These are phyloP conservation scores for Halteria grandinella DNA, from an alignment of 73 alveolate species.

Conservation along the genomic window DNA sequence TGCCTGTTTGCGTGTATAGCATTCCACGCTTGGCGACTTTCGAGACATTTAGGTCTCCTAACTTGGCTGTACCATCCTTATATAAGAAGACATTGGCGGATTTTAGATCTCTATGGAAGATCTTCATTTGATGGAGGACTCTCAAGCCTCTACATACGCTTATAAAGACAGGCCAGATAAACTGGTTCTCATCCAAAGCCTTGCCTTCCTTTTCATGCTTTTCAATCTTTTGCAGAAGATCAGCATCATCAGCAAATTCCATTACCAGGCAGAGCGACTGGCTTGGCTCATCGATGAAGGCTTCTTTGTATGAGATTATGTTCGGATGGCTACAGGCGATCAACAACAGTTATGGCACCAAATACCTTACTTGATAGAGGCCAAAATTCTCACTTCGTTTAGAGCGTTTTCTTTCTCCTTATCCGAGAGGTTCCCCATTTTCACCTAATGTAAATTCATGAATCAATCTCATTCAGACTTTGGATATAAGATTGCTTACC, in stretches of 20 bases:
- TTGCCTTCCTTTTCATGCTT: constrained; percentile 20
- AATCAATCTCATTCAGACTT: background rate
- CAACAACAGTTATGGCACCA: background rate
- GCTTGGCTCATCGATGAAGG: constrained; percentile 48
- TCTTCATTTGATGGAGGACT: constrained; percentile 26
- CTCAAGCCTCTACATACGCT: constrained; percentile 19
- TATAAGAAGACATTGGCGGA: constrained; percentile 34
- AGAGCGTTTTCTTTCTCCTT: constrained; percentile 42
- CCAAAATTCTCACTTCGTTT: constrained; percentile 49
- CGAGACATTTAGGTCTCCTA: constrained; percentile 33
- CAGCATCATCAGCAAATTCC: constrained; percentile 63
- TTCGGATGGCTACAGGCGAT: constrained; percentile 56
- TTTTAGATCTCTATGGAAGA: constrained; percentile 41
- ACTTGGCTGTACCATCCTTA: constrained; percentile 39
- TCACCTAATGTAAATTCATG: constrained; percentile 2
- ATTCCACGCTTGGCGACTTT: constrained; percentile 37
- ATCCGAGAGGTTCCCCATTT: constrained; percentile 35
- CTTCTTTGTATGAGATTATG: constrained; percentile 68
- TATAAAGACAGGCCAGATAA: constrained; percentile 25
- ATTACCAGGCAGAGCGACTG: constrained; percentile 46
- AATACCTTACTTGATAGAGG: constrained; percentile 39
- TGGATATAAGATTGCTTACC: too few relatives aligned
- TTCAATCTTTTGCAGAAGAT: constrained; percentile 17
- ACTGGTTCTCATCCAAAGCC: background rate
- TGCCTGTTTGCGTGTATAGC: constrained; percentile 42